Conservation (phyloP, 306 rosid genomes). For the Acacia confusa region DNA sequence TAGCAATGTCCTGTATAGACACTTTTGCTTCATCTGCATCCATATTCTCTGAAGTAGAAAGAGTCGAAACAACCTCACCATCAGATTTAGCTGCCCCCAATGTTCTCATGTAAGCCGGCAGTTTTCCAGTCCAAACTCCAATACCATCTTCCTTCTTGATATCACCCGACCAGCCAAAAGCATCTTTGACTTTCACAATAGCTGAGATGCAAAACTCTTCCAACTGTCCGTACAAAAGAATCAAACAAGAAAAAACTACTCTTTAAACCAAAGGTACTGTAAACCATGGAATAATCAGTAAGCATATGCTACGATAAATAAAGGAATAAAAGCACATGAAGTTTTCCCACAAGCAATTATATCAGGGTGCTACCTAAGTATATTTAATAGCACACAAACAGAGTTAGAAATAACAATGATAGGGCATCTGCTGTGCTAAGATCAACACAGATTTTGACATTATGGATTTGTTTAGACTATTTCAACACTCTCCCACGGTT, state of each 20-base stretch:
- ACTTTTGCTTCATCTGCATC: slow-evolving; percentile 48
- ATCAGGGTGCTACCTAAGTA: background rate
- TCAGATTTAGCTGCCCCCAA: slow-evolving; percentile 32
- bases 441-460: slow-evolving; percentile 1
- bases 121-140: slow-evolving; percentile 79
- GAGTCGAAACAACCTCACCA: slow-evolving; percentile 45
- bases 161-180: slow-evolving; percentile 72
- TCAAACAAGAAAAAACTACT: slow-evolving; percentile 25
- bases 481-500: slow-evolving; percentile 4
- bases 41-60: slow-evolving; percentile 42
- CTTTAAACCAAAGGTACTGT: slow-evolving; percentile 15
- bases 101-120: slow-evolving; percentile 65
- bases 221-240: slow-evolving; percentile 50
- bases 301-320: slow-evolving; percentile 5
- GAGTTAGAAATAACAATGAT: background rate
- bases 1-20: slow-evolving; percentile 76
- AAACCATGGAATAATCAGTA: slow-evolving; percentile 14
- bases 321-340: slow-evolving; percentile 8
- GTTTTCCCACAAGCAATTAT: slow-evolving; percentile 14
- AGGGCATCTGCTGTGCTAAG: background rate
- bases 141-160: slow-evolving; percentile 51
- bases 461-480: background rate
- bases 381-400: background rate
- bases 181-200: slow-evolving; percentile 61
- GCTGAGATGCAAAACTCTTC: slow-evolving; percentile 61